Conservation (phyloP, 306 rosid genomes). For the Malus asiatica region DNA sequence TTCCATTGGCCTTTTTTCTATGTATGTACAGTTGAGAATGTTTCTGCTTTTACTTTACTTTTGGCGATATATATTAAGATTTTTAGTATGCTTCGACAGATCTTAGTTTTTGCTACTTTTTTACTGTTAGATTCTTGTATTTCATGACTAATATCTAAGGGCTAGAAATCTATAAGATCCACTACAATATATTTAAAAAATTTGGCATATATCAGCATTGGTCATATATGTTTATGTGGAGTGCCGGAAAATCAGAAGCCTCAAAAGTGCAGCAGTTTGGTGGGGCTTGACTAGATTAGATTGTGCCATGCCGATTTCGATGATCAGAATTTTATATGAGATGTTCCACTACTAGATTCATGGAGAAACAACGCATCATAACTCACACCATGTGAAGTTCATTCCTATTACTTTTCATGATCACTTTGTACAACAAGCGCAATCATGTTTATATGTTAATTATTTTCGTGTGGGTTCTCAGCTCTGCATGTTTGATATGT, state of each 20-base stretch:
- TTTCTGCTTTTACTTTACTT: slow-evolving; percentile 15
- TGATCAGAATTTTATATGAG: neutral
- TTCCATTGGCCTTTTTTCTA: slow-evolving; percentile 18
- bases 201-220: neutral
- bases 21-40: slow-evolving; percentile 49
- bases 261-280: neutral
- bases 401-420: neutral
- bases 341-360: neutral
- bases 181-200: no score
- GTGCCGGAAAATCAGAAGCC: slow-evolving; percentile 18
- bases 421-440: neutral
- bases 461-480: neutral
- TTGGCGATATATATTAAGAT: slow-evolving; percentile 11
- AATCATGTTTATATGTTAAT: neutral
- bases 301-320: neutral
- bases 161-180: neutral
- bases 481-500: neutral
- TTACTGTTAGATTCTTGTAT: no score
- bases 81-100: neutral
- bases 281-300: neutral
- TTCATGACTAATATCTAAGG: neutral
- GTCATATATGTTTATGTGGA: neutral
- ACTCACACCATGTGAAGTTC: neutral
- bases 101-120: no score
- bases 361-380: neutral